phyloP scores from a whole-genome alignment of 495 filamentous ascomycete species.

The Xylaria castorea region DNA sequence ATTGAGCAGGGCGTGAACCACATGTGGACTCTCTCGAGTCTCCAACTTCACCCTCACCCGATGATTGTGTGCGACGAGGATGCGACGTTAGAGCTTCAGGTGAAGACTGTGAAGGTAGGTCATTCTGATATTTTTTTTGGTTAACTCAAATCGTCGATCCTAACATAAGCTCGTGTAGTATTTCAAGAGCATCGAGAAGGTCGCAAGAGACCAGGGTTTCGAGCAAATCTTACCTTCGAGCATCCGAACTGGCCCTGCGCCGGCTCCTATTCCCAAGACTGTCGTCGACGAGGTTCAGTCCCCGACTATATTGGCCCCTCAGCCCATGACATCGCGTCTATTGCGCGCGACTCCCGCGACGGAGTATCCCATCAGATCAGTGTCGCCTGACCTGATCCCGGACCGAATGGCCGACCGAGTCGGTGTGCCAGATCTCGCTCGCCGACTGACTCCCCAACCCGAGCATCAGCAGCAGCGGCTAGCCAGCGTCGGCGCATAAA shows the following conservation, averaged over 20 bases:
- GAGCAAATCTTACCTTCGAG: conserved; percentile 64
- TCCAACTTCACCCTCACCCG: conserved; percentile 81
- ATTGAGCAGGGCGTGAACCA: conserved; percentile 85
- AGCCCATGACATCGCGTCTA: conserved; percentile 56
- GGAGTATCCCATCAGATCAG: conserved; percentile 56
- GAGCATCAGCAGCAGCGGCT: conserved; percentile 45
- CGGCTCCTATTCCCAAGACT: conserved; percentile 37
- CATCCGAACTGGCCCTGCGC: conserved; percentile 46
- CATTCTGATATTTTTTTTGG: not conserved
- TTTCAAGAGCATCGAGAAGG: conserved; percentile 71
- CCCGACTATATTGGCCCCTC: conserved; percentile 52
- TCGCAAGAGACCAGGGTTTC: conserved; percentile 62
- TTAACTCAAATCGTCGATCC: not conserved
- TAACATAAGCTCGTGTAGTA: conserved; percentile 51
- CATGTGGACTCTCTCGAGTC: conserved; percentile 85
- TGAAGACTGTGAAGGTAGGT: conserved; percentile 81
- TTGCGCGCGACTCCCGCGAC: conserved; percentile 53
- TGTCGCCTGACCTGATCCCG: conserved; percentile 64
- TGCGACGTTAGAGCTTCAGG: conserved; percentile 80
- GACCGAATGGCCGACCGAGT: conserved; percentile 74
- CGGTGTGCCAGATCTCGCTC: conserved; percentile 57
- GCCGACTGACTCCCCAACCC: conserved; percentile 51
- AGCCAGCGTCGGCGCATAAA: conserved; percentile 40
- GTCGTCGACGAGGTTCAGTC: conserved; percentile 48
- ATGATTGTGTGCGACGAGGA: conserved; percentile 87